These are phyloP conservation scores for Blastomyces gilchristii DNA, from an alignment of 2,329 filamentous ascomycete species.

Conservation along the genomic window DNA sequence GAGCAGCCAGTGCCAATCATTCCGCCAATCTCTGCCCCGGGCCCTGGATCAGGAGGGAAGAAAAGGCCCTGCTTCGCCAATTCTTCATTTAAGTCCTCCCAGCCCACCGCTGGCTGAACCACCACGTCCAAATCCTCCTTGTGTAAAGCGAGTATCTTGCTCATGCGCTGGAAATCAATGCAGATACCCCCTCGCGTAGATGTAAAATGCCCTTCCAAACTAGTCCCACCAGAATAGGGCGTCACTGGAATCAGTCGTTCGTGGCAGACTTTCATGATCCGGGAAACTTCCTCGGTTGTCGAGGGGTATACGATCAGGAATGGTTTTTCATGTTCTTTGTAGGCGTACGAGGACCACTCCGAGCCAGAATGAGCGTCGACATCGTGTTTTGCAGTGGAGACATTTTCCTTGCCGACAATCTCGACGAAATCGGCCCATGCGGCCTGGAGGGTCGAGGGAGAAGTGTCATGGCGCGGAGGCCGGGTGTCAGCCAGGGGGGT, in stretches of 20 bases:
- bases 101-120: constrained; percentile 72
- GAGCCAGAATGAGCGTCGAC: constrained; percentile 50
- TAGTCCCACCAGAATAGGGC: constrained; percentile 78
- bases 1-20: constrained; percentile 44
- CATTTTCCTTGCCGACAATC: constrained; percentile 52
- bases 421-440: constrained; percentile 54
- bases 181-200: constrained; percentile 74
- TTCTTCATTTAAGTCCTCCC: constrained; percentile 74
- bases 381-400: constrained; percentile 48
- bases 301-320: constrained; percentile 63
- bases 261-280: constrained; percentile 83
- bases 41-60: constrained; percentile 85
- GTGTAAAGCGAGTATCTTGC: constrained; percentile 66
- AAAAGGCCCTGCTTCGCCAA: constrained; percentile 66
- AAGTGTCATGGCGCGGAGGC: constrained; percentile 46
- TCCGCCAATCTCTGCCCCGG: constrained; percentile 84
- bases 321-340: constrained; percentile 34
- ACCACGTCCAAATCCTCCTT: constrained; percentile 66
- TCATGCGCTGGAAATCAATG: constrained; percentile 78
- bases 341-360: constrained; percentile 50
- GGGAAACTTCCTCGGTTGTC: constrained; percentile 72
- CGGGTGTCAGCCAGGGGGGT: constrained; percentile 40
- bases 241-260: constrained; percentile 71
- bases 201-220: constrained; percentile 79
- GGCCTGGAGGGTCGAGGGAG: constrained; percentile 49